Conservation (phyloP, 257 asterid species). For the Knoxia roxburghii region DNA sequence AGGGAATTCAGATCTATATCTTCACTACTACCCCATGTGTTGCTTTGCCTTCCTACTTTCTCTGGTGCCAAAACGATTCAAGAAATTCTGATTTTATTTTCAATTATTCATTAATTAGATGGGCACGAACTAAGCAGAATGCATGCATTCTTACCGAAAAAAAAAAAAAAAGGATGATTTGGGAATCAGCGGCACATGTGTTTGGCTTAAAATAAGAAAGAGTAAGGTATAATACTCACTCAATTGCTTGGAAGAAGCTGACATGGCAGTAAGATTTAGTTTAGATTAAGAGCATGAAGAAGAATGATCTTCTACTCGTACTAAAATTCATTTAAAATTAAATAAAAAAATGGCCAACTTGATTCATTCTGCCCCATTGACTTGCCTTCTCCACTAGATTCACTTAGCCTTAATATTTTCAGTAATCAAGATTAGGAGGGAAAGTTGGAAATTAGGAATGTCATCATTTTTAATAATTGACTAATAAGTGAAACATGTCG, state of each 20-base stretch:
- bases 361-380: background rate
- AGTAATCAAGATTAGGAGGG: too few species aligned
- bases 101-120: background rate
- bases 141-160: background rate
- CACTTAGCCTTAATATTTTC: too few species aligned
- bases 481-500: too few species aligned
- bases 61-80: too few species aligned
- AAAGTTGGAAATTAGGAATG: too few species aligned
- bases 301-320: constrained; percentile 21
- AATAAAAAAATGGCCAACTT: background rate
- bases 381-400: too few species aligned
- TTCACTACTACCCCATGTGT: constrained; percentile 11
- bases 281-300: background rate
- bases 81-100: too few species aligned
- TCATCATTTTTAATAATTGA: too few species aligned
- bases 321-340: constrained; percentile 16
- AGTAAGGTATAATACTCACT: background rate
- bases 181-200: background rate
- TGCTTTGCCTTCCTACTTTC: too few species aligned
- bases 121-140: background rate
- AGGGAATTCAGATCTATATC: constrained; percentile 8
- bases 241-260: constrained; percentile 11
- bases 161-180: background rate
- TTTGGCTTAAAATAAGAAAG: constrained; percentile 14
- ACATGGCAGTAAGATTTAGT: constrained; percentile 21